A percentile compares a stretch with the other conserved stretches of the same genome.
Conservation (phyloP, 1,284 basidiomycete species). For the Cystobasidiaceae sp. region DNA sequence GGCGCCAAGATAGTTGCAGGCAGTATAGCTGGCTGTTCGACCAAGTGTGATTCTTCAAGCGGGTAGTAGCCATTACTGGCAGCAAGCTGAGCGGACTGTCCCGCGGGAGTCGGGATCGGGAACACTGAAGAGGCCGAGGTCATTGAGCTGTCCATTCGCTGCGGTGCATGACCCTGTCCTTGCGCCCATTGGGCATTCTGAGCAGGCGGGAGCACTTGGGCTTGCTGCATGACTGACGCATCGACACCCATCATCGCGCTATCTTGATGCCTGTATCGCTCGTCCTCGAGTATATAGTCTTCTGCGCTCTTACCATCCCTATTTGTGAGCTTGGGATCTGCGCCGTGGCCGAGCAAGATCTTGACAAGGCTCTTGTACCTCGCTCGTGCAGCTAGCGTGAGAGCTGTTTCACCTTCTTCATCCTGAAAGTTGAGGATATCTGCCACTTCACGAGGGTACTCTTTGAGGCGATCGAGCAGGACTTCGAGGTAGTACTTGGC, state of each 20-base stretch:
- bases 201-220: not conserved
- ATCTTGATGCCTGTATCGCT: slow-evolving; percentile 66
- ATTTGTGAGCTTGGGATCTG: slow-evolving; percentile 92
- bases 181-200: not conserved
- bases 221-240: no score
- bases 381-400: slow-evolving; percentile 94
- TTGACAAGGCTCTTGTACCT: slow-evolving; percentile 93
- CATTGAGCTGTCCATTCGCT: slow-evolving; percentile 1
- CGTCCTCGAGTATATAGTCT: slow-evolving; percentile 98
- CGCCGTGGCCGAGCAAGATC: slow-evolving; percentile 90
- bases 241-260: no score
- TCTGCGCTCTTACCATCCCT: slow-evolving; percentile 95
- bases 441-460: slow-evolving; percentile 92
- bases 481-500: slow-evolving; percentile 99
- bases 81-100: no score
- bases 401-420: slow-evolving; percentile 95
- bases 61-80: slow-evolving; percentile 25
- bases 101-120: no score
- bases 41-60: not conserved
- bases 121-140: no score
- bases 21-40: not conserved
- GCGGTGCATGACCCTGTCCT: not conserved
- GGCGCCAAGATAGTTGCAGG: not conserved
- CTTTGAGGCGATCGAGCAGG: slow-evolving; percentile 80
- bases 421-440: slow-evolving; percentile 99